phyloP scores from a whole-genome alignment of 371 early-diverging fungal species.

The Mucor irregularis region DNA sequence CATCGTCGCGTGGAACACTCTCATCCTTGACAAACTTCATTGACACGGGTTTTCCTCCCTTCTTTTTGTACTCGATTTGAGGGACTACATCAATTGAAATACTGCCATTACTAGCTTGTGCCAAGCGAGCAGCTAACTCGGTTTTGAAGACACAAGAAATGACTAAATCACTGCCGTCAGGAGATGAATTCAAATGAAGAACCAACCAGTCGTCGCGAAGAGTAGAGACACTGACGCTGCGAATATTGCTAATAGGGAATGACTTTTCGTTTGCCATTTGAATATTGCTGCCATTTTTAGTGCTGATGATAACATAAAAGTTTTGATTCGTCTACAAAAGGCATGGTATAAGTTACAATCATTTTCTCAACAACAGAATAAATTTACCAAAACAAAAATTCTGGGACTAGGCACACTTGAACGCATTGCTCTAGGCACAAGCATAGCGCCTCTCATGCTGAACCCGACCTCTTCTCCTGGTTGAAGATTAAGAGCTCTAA shows the following conservation, averaged over 20 bases:
- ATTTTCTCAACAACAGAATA: no score
- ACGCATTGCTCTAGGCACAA: constrained; percentile 79
- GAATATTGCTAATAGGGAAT: constrained; percentile 51
- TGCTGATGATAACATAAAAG: constrained; percentile 57
- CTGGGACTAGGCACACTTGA: constrained; percentile 81
- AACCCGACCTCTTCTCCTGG: constrained; percentile 65
- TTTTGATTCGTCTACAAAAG: constrained; percentile 59
- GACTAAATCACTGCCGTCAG: constrained; percentile 53
- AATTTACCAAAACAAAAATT: constrained; percentile 69
- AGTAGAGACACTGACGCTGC: constrained; percentile 61
- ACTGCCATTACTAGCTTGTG: constrained; percentile 46
- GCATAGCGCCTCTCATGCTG: constrained; percentile 62
- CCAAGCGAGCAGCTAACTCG: constrained; percentile 71
- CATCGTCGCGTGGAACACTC: constrained; percentile 49
- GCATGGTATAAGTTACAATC: no score
- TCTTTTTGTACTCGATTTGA: constrained; percentile 72
- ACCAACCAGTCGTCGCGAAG: constrained; percentile 85
- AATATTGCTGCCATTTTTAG: constrained; percentile 53
- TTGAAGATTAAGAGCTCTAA: constrained; percentile 61
- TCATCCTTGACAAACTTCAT: constrained; percentile 84
- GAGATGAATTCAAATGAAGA: constrained; percentile 59
- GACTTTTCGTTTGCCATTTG: constrained; percentile 53
- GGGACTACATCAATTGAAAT: constrained; percentile 53
- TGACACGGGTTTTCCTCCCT: constrained; percentile 72
- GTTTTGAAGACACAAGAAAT: constrained; percentile 71